phyloP scores from a whole-genome alignment of 768 basidiomycete genomes.

The Suillus brevipes region DNA sequence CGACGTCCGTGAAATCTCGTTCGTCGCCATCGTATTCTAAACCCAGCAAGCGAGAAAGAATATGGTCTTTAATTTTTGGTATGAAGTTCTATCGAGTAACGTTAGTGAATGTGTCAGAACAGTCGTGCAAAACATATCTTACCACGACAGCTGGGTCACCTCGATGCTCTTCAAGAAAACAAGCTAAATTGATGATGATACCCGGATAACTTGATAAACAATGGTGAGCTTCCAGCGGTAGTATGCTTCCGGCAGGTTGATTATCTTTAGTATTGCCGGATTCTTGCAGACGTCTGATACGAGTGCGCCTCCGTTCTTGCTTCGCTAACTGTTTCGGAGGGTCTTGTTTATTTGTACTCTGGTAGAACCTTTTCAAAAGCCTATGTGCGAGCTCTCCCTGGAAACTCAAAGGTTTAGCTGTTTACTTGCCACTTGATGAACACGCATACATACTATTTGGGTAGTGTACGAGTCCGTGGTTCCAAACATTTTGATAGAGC shows the following conservation, averaged over 20 bases:
- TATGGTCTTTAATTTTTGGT: background rate
- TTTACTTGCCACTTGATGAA: too few relatives aligned
- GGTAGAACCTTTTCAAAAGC: slow-evolving; percentile 25
- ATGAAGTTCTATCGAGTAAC: background rate
- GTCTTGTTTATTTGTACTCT: slow-evolving; percentile 22
- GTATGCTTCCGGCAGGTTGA: too few relatives aligned
- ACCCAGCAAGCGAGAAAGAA: background rate
- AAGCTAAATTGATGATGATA: background rate
- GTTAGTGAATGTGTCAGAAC: background rate
- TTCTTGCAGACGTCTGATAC: background rate
- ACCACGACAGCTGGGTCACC: background rate
- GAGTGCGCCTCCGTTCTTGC: background rate
- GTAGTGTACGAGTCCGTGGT: too few relatives aligned
- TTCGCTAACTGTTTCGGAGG: background rate
- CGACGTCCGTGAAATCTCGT: background rate
- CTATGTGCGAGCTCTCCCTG: slow-evolving; percentile 36
- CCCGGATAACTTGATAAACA: too few relatives aligned
- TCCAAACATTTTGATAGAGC: too few relatives aligned
- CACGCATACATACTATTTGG: too few relatives aligned
- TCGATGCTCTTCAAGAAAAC: background rate
- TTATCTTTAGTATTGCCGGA: too few relatives aligned
- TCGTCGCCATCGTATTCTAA: background rate
- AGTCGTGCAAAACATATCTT: background rate
- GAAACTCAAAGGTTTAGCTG: background rate
- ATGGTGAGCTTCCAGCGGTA: too few relatives aligned